Conservation (phyloP, 2,329 filamentous ascomycete species). For the Nothophaeocryptopus gaeumannii region DNA sequence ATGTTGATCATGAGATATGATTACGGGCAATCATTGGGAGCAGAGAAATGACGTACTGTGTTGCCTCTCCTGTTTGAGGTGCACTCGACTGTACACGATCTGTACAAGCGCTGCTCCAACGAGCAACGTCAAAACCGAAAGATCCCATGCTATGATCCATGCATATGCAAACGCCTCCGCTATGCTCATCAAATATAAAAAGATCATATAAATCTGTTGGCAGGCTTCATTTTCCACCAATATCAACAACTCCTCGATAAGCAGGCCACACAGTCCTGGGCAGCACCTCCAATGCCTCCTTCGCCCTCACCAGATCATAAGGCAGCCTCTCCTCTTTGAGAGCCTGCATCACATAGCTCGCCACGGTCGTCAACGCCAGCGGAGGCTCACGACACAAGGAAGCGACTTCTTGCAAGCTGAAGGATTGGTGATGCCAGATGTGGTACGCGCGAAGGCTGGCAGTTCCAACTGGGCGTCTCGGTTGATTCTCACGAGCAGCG, state of each 20-base stretch:
- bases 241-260: conserved; percentile 1
- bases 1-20: no score
- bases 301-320: conserved; percentile 40
- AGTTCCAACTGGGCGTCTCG: not conserved
- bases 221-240: no score
- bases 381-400: conserved; percentile 60
- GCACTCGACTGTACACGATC: no score
- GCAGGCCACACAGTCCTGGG: conserved; percentile 21
- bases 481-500: not conserved
- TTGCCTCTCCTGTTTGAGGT: no score
- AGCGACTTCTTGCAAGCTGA: conserved; percentile 53
- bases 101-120: no score
- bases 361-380: conserved; percentile 55
- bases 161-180: no score
- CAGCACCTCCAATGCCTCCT: conserved; percentile 25
- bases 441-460: conserved; percentile 53
- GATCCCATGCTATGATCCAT: no score
- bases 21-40: no score
- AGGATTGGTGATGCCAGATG: conserved; percentile 59
- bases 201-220: no score
- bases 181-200: no score
- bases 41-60: no score
- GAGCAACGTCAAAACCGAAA: no score
- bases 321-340: conserved; percentile 53
- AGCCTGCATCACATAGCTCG: conserved; percentile 58